phyloP scores from a whole-genome alignment of 306 rosid species.

The Hippophae rhamnoides region DNA sequence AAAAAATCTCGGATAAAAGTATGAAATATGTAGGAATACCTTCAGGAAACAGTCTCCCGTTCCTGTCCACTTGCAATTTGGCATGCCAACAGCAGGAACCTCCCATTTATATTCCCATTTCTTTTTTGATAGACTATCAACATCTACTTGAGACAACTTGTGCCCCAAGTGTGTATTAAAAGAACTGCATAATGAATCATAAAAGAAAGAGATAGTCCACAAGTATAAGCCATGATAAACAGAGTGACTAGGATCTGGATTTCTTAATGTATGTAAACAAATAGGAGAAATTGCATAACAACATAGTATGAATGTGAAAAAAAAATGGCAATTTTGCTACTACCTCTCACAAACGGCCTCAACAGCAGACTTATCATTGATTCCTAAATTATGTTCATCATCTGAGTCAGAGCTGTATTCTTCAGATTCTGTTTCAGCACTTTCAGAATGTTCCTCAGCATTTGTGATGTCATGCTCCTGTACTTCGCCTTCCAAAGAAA shows the following conservation, averaged over 20 bases:
- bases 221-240: background rate
- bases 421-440: conserved; percentile 41
- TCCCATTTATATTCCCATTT: conserved; percentile 61
- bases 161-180: conserved; percentile 56
- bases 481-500: conserved; percentile 18
- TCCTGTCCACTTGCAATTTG: conserved; percentile 80
- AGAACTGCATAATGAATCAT: conserved; percentile 33
- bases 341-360: conserved; percentile 45
- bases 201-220: background rate
- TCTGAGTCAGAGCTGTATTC: conserved; percentile 37
- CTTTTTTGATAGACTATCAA: conserved; percentile 30
- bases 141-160: conserved; percentile 58
- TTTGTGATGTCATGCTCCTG: conserved; percentile 22
- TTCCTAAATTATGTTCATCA: conserved; percentile 34
- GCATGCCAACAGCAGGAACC: conserved; percentile 56
- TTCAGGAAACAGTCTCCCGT: conserved; percentile 60
- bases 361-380: conserved; percentile 19
- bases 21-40: conserved; percentile 33
- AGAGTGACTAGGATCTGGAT: too few species aligned
- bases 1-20: background rate
- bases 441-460: conserved; percentile 24
- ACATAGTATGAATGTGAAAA: background rate
- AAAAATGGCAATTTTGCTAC: conserved; percentile 11
- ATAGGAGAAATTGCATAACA: background rate
- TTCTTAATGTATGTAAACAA: too few species aligned